Evolutionary conservation across 192 early-diverging fungal genomes (phyloP), one percentile per base, ranked within the genome.

Genomic region (Backusella sp.): DNA sequence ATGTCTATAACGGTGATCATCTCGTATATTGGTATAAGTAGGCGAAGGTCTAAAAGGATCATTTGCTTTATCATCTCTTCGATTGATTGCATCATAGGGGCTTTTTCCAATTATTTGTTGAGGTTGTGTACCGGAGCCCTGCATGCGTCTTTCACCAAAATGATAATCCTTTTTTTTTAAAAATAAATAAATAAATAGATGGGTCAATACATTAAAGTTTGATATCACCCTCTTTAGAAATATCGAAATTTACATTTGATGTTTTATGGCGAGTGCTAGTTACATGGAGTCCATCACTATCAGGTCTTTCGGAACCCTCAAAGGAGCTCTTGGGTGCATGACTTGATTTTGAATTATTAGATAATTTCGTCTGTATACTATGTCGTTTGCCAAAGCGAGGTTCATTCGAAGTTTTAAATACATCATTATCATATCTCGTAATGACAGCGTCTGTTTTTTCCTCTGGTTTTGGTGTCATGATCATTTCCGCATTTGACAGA

Each of bases 21-120:
- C 73, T 46, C 70, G 35, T 3, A 26, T 28, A 35, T 41, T 44
- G 4, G 68, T 68, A 59, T 68, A 53, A 7, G 76, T 81, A 6
- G 80, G 80, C 3, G 80, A 81, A 4, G 56, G 37, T 41, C 70
- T 77, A 73, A 79, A 79, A 1, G 68, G 42, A 11, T 79, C 78
- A 14, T 46, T 56, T 26, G 34, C 28, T 35, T 75, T 74, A 42
- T 77, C 76, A 30, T 81, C 76, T 42, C 65, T 73, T 21, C 73
- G 73, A 28, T 53, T 44, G 67, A 32, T 12, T 21, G 23, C n/a
- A 46, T 80, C 76, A 44, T 77, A 81, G 34, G 73, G 65, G 3
- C 77, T 76, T 37, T 74, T 77, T 21, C 34, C 53, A 4, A 52
- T 62, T n/a, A 59, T 70, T 69, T 81, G 80, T 42, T 81, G 80